Percentiles rank a stretch among this genome's conserved stretches.
phyloP scores from a whole-genome alignment of 169 alveolate genomes.

The Babesia bigemina region DNA sequence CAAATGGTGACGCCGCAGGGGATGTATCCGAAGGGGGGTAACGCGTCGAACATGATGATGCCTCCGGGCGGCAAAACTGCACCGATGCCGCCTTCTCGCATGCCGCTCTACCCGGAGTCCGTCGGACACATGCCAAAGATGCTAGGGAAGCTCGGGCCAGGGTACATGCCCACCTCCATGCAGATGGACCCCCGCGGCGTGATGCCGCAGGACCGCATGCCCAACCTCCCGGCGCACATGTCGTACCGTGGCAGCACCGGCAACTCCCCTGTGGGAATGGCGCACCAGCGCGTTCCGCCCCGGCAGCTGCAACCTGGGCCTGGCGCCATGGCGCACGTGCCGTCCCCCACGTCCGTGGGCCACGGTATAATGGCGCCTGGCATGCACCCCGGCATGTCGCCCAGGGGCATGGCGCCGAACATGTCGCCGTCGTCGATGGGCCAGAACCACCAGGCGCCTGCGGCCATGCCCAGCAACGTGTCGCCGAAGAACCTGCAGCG shows the following conservation, averaged over 20 bases:
- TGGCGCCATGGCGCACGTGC: background rate
- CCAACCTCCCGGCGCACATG: constrained; percentile 1
- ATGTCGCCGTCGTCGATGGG: constrained; percentile 17
- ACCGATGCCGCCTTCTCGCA: constrained; percentile 19
- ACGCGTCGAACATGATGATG: constrained; percentile 19
- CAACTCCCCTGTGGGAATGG: constrained; percentile 25
- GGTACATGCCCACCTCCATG: constrained; percentile 16
- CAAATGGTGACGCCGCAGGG: constrained; percentile 25
- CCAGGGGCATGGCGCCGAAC: constrained; percentile 6
- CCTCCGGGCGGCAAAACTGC: background rate
- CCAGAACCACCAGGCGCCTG: background rate
- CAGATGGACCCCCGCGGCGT: background rate
- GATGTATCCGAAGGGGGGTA: constrained; percentile 2
- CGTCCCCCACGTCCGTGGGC: constrained; percentile 4
- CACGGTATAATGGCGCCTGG: background rate
- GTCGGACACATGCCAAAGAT: constrained; percentile 20
- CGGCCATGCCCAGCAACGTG: constrained; percentile 9
- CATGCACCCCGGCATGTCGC: background rate
- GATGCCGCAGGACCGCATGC: constrained; percentile 35
- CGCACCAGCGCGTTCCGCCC: background rate
- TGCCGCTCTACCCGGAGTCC: background rate
- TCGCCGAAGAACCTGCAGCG: constrained; percentile 1
- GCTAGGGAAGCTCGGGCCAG: constrained; percentile 23
- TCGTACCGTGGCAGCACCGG: background rate
- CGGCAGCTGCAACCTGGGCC: background rate